These are phyloP conservation scores for Coniochaeta prunicola DNA, from an alignment of 2,329 filamentous ascomycete genomes.

Conservation along the genomic window DNA sequence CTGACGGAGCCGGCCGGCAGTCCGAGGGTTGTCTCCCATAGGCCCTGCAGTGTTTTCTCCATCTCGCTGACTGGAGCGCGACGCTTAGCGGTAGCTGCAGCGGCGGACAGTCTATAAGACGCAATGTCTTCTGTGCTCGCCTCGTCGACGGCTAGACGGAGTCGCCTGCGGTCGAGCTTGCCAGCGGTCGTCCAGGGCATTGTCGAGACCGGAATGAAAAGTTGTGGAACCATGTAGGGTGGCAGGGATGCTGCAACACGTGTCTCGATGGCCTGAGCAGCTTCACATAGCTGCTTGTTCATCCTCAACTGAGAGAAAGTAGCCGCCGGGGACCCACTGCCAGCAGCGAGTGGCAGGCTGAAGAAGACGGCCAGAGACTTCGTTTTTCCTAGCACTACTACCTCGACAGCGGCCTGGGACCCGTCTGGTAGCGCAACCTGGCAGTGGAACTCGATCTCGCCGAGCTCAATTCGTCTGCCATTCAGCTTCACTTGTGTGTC, in stretches of 20 bases:
- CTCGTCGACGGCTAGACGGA: conserved; percentile 11
- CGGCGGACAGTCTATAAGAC: conserved; percentile 8
- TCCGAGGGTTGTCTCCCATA: conserved; percentile 5
- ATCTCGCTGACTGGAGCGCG: conserved; percentile 6
- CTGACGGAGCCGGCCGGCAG: conserved; percentile 5
- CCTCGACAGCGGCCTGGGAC: conserved; percentile 32
- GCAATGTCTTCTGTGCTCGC: conserved; percentile 3
- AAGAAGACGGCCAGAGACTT: conserved; percentile 14
- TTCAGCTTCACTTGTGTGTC: conserved; percentile 64
- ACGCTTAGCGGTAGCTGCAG: conserved; percentile 3
- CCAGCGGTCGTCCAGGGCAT: conserved; percentile 16
- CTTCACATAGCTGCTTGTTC: conserved; percentile 4
- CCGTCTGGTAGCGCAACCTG: conserved; percentile 33
- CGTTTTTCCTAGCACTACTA: conserved; percentile 7
- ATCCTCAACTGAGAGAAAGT: conserved; percentile 8
- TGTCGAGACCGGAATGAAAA: conserved; percentile 13
- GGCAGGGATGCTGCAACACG: conserved; percentile 8
- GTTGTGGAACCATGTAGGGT: conserved; percentile 16
- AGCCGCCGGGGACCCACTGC: not conserved
- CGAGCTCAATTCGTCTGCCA: conserved; percentile 58
- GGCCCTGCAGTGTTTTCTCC: conserved; percentile 3
- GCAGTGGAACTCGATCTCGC: conserved; percentile 45
- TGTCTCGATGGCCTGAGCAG: conserved; percentile 8
- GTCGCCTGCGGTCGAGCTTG: conserved; percentile 15
- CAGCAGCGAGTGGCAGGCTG: conserved; percentile 1